Evolutionary conservation across 2,329 filamentous ascomycete species (phyloP).

Genomic region (Paramyrothecium sp.): DNA sequence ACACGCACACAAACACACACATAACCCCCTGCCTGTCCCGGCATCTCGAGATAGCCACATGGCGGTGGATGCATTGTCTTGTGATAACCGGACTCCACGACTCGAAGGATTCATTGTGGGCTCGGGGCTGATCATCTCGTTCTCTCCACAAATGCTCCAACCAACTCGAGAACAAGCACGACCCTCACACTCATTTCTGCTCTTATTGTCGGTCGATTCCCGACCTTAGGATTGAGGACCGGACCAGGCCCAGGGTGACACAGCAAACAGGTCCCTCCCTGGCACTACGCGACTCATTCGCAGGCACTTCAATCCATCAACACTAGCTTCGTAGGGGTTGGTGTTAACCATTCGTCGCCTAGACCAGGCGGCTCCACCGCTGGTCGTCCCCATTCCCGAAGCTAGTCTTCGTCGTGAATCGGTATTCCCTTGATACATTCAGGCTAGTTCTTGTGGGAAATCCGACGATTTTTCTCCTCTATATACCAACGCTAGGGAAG

Average conservation of each 20-base stretch:
- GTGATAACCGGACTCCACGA: background rate
- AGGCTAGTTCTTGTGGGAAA: background rate
- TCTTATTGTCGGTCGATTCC: background rate
- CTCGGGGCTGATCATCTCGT: background rate
- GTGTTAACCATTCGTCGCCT: background rate
- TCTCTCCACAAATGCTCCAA: background rate
- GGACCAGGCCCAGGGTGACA: background rate
- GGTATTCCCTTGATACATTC: background rate
- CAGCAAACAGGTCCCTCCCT: background rate
- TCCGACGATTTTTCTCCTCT: background rate
- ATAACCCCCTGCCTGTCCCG: background rate
- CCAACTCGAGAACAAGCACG: background rate
- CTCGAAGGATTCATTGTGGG: background rate
- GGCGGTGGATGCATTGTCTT: background rate
- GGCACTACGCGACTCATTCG: background rate
- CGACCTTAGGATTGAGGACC: background rate
- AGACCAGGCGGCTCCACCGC: background rate
- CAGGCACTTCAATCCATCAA: background rate
- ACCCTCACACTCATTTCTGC: background rate
- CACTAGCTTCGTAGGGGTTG: background rate
- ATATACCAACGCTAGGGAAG: background rate
- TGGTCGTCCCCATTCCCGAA: background rate
- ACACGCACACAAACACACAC: no score
- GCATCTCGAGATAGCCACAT: background rate
- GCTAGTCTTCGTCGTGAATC: background rate